Evolutionary conservation across 2,329 filamentous ascomycete species (phyloP), one percentile per base, ranked within the genome.

Genomic region (Leptographium radiaticola): DNA sequence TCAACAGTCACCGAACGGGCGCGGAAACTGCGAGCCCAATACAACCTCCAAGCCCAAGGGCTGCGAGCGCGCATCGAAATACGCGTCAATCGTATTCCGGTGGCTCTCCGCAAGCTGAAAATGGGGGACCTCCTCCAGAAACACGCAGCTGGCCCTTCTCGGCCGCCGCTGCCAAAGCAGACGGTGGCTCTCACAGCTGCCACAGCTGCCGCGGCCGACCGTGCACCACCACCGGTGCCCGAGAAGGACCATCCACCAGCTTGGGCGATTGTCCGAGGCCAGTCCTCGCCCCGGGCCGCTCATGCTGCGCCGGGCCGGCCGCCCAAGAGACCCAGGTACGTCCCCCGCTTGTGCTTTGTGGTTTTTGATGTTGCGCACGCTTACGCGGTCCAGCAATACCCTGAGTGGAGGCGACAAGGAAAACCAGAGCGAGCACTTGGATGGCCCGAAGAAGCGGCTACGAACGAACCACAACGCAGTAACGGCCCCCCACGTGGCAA

Each of bases 71-170:
- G 91, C 57, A 84, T 98, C 52, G 90, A 96, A 68, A 86, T 95
- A 71, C 87, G 93, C 69, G 79, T 97, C 67, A 95, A 96, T 66
- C 84, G 93, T 53, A 93, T 97, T 52, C 93, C 93, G 9, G 79
- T 81, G 61, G 77, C 83, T 16, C 71, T 95, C 58, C 83, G 91
- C 56, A 87, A 85, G 63, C 76, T 81, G 57, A 94, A 81, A 55
- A 91, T 98, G 76, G 82, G 83, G 54, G 90, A 95, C 46, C 74
- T 97, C 10, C 66, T 90, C 13, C 64, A 69, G 49, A 80, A 73
- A 59, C 71, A 71, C 59, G 55, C 61, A 15, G 56, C 68, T n/a
- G 69, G 73, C 34, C 68, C 75, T 53, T 70, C 73, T 52, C 67
- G 70, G 55, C 63, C 61, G 51, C 62, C 61, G 7, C 55, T 59